Conservation (phyloP, 1,139 yeast genomes). For the Debaryomyces nepalensis region DNA sequence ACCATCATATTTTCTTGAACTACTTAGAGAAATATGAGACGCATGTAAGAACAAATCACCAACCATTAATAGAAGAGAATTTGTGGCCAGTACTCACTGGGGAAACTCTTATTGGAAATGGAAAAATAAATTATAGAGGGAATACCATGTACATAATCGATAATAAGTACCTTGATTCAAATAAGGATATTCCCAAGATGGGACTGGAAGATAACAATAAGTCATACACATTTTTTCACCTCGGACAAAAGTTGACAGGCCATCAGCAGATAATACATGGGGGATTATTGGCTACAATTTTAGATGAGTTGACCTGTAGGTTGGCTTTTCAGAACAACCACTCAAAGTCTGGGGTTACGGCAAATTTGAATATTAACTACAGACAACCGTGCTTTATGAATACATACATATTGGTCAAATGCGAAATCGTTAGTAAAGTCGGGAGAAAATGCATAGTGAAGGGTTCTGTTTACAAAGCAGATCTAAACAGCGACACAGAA, state of each 20-base stretch:
- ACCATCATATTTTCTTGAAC: not conserved
- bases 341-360: constrained; percentile 50
- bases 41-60: constrained; percentile 3
- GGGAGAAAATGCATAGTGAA: constrained; percentile 52
- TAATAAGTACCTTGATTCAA: constrained; percentile 30
- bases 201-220: constrained; percentile 22
- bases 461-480: constrained; percentile 40
- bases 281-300: constrained; percentile 56
- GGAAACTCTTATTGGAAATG: constrained; percentile 38
- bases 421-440: constrained; percentile 35
- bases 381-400: constrained; percentile 43
- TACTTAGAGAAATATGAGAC: constrained; percentile 5
- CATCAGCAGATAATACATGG: constrained; percentile 61
- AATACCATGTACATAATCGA: constrained; percentile 42
- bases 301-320: constrained; percentile 59
- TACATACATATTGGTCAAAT: constrained; percentile 40
- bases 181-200: constrained; percentile 19
- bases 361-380: constrained; percentile 49
- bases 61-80: constrained; percentile 25
- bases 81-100: constrained; percentile 44
- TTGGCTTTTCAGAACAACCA: constrained; percentile 53
- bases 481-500: constrained; percentile 21
- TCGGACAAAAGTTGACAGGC: constrained; percentile 53
- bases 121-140: constrained; percentile 42
- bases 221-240: constrained; percentile 45